Evolutionary conservation across 352 stramenopile species (phyloP), one percentile per base, ranked within the genome.

Genomic region (Pythium phragmitis): DNA sequence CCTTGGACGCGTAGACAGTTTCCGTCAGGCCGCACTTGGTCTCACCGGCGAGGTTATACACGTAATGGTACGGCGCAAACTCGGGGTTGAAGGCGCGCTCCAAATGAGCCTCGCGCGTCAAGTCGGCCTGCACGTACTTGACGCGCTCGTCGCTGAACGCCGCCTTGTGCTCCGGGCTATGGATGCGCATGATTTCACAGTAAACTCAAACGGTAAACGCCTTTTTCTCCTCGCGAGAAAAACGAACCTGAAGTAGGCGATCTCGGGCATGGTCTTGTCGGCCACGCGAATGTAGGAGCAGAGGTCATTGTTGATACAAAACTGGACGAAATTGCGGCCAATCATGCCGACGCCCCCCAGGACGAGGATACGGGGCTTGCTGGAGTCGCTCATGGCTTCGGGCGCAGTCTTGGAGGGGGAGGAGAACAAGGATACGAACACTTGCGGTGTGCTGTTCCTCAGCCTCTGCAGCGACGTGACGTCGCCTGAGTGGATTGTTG

Each of bases 261-360:
- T 96, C 70, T 90, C 85, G 43, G 84, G 82, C 79, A 93, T 89
- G 19, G 85, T 89, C 72, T 96, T 96, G 74, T 96, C 87, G 36
- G 82, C 84, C 56, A 96, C 83, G 47, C 85, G 84, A 57, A 96
- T 87, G 61, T 71, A 70, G 11, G 77, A 76, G 52, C 74, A 77
- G 14, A 94, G 56, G 52, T 93, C 81, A 28, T 79, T 70, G 65
- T 91, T 82, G 19, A 96, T 66, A 47, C 84, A 84, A 67, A 80
- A 87, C 70, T 93, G 77, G 52, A 94, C 82, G 49, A 96, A 92
- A 78, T 94, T 96, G 67, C 87, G 82, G 63, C 87, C 87, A 55
- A 96, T 89, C 82, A 94, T 92, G 56, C 87, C 87, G 62, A 79
- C 76, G 67, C 87, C 87, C 47, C 87, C 87, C 23, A 96, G 82